Percentiles rank a stretch among this genome's conserved stretches.
phyloP scores from a whole-genome alignment of 371 early-diverging fungal genomes.

The Actinomucor elegans region DNA sequence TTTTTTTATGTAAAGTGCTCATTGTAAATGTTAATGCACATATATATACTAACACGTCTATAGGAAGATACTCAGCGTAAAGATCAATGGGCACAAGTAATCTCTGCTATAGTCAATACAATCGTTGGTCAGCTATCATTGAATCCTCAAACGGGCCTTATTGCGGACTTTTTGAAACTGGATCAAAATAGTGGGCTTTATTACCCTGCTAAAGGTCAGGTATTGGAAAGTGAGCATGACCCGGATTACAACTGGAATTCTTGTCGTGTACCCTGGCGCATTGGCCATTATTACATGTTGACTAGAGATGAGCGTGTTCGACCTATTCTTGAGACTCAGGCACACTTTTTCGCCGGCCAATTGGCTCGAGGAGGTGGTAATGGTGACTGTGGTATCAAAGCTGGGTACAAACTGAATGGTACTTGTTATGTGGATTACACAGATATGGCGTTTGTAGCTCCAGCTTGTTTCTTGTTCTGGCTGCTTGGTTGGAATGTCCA shows the following conservation, averaged over 20 bases:
- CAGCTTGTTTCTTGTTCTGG: slow-evolving; percentile 61
- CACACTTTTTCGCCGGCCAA: slow-evolving; percentile 58
- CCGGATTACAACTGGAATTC: slow-evolving; percentile 57
- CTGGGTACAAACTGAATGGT: slow-evolving; percentile 62
- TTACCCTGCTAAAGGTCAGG: slow-evolving; percentile 47
- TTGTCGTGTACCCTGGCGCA: slow-evolving; percentile 62
- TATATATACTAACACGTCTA: not conserved
- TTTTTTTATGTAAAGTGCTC: slow-evolving; percentile 55
- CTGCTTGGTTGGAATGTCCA: slow-evolving; percentile 51
- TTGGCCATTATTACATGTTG: slow-evolving; percentile 60
- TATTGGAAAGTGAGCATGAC: slow-evolving; percentile 54
- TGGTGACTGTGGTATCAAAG: slow-evolving; percentile 48
- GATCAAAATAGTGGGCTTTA: slow-evolving; percentile 37
- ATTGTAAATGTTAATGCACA: no score
- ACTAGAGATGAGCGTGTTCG: slow-evolving; percentile 54
- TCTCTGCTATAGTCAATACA: slow-evolving; percentile 48
- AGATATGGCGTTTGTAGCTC: slow-evolving; percentile 66
- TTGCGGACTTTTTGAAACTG: slow-evolving; percentile 61
- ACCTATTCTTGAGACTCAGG: slow-evolving; percentile 50
- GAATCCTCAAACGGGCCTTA: slow-evolving; percentile 58
- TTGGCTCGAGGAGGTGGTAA: slow-evolving; percentile 27
- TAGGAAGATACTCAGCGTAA: slow-evolving; percentile 55
- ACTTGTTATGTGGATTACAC: slow-evolving; percentile 51
- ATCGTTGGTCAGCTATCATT: slow-evolving; percentile 41
- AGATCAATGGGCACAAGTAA: slow-evolving; percentile 52